Evolutionary conservation across 495 filamentous ascomycete species (phyloP).

Genomic region (Alectoria sarmentosa): DNA sequence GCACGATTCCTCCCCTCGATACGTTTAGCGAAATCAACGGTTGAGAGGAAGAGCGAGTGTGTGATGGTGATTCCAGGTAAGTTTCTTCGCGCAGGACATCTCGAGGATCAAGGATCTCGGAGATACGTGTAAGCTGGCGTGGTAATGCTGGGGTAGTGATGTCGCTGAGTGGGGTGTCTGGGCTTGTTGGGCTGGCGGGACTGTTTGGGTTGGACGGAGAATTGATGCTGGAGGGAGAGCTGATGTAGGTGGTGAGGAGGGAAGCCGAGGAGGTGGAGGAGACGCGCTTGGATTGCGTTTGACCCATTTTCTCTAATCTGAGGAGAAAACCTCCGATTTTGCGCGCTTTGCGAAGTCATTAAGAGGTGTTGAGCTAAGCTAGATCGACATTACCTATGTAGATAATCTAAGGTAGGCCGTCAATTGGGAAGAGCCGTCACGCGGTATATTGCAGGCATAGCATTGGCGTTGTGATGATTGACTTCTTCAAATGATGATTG

Average conservation of each 20-base stretch:
- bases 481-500: not conserved
- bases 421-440: not conserved
- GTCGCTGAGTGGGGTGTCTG: conserved; percentile 4
- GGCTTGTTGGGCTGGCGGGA: not conserved
- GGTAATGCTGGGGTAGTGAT: conserved; percentile 27
- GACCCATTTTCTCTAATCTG: not conserved
- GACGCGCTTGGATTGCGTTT: conserved; percentile 14
- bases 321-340: not conserved
- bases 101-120: conserved; percentile 31
- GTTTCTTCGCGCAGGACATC: conserved; percentile 23
- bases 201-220: conserved; percentile 7
- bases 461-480: not conserved
- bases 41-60: not conserved
- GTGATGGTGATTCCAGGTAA: conserved; percentile 6
- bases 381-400: not conserved
- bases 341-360: not conserved
- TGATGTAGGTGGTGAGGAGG: conserved; percentile 5
- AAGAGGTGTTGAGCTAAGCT: not conserved
- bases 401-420: not conserved
- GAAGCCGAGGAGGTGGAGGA: conserved; percentile 11
- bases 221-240: not conserved
- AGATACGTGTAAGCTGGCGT: conserved; percentile 26
- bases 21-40: not conserved
- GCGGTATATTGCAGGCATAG: not conserved
- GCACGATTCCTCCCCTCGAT: conserved; percentile 18